Evolutionary conservation across 1,139 yeast species (phyloP).

Genomic region (Blastobotrys capitulatus): DNA sequence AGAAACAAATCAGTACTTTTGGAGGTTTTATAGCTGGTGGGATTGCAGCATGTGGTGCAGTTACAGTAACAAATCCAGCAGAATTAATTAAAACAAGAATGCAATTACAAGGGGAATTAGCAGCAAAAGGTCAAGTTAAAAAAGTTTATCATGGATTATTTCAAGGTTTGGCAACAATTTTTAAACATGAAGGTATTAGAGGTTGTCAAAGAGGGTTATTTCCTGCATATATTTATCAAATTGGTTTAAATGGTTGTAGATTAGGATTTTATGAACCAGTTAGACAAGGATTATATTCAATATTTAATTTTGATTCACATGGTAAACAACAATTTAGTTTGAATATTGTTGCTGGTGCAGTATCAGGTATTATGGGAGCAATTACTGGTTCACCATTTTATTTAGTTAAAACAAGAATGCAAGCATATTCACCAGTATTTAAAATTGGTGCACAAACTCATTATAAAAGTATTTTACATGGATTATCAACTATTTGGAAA

Average conservation of each 20-base stretch:
- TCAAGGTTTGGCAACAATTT: constrained; percentile 77
- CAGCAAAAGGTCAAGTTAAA: constrained; percentile 46
- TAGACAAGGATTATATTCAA: constrained; percentile 52
- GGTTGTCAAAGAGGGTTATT: constrained; percentile 84
- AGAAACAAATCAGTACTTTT: constrained; percentile 26
- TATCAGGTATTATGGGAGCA: constrained; percentile 88
- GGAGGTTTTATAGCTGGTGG: constrained; percentile 96
- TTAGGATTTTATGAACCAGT: constrained; percentile 91
- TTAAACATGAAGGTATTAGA: constrained; percentile 72
- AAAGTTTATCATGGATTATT: constrained; percentile 72
- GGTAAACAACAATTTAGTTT: constrained; percentile 46
- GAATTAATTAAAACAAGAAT: constrained; percentile 89
- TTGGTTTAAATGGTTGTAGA: constrained; percentile 89
- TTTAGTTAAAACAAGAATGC: constrained; percentile 93
- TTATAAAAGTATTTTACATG: constrained; percentile 65
- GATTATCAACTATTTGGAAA: constrained; percentile 53
- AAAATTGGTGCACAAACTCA: constrained; percentile 90
- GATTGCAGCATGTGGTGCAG: constrained; percentile 95
- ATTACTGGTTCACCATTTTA: constrained; percentile 85
- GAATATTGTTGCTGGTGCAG: constrained; percentile 77
- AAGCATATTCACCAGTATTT: constrained; percentile 65
- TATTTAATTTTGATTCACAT: constrained; percentile 48
- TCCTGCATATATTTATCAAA: constrained; percentile 65
- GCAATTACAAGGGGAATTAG: constrained; percentile 93
- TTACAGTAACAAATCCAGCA: constrained; percentile 92